Base-by-base conservation (phyloP, 306 rosid genomes). In the Sphenostylis stenocarpa region DNA sequence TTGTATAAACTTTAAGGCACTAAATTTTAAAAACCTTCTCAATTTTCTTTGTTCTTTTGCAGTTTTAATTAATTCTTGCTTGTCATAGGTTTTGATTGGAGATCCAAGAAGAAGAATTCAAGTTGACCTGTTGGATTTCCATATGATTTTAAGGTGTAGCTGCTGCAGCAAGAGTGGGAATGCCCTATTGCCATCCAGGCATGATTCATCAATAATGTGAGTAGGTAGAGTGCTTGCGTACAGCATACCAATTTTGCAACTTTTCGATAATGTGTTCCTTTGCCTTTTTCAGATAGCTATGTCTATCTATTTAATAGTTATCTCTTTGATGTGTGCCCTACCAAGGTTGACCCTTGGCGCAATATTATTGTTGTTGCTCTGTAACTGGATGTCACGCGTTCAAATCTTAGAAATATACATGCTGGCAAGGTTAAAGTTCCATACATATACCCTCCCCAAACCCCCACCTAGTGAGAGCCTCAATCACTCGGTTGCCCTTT, bases 61-160 rank as follows among this genome's bases (percentile, higher is more conserved):
- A 72, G 44, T 47, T 72, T 26, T 19, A 51, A 67, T 45, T 72
- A 55, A 66, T 47, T 76, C 66, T 57, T 83, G 21, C 28, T 73
- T 33, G 3, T 66, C 19, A 17, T 53, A 95, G 97, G 96, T 93
- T 82, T 84, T 95, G 74, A 86, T 84, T 75, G 97, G 97, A 69
- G 97, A 95, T 76, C 88, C 97, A 76, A 86, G 97, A 81, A 95
- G 91, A 82, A 85, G 86, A 86, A 87, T 95, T 89, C 97, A 95
- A 87, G 84, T 88, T 39, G 97, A 95, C 84, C 96, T 95, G 48
- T 77, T 92, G 88, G 95, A 92, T 76, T 86, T 73, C 80, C 88
- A 92, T 53, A 88, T 89, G 80, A 87, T 87, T 82, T 80, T 95
- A 84, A 73, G 58, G 70, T 90, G 97, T 83, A 78, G 80, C 77